Evolutionary conservation across 495 filamentous ascomycete genomes (phyloP).

Genomic region (Lentithecium fluviatile): DNA sequence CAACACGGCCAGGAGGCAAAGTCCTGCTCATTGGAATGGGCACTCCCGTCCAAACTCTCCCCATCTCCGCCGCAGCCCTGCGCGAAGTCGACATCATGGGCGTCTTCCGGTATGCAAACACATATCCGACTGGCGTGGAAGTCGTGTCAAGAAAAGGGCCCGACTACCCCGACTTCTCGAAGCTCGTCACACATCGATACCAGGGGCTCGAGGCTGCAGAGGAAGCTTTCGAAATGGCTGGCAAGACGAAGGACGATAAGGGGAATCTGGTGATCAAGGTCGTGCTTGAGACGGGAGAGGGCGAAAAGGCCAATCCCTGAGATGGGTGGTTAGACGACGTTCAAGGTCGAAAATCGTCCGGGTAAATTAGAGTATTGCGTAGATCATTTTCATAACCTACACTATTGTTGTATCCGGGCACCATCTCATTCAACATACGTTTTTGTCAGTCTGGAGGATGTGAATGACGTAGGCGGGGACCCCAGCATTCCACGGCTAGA

Average conservation of each 20-base stretch:
- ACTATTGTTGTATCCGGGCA: no score
- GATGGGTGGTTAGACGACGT: no score
- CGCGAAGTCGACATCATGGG: slow-evolving; percentile 89
- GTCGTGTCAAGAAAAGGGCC: slow-evolving; percentile 63
- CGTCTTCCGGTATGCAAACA: slow-evolving; percentile 89
- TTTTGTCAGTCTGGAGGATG: background rate
- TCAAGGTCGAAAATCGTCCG: no score
- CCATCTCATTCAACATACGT: no score
- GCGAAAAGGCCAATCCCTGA: slow-evolving; percentile 18
- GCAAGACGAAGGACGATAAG: slow-evolving; percentile 70
- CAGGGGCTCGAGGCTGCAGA: slow-evolving; percentile 63
- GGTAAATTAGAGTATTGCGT: no score
- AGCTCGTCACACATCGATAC: slow-evolving; percentile 76
- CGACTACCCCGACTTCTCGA: slow-evolving; percentile 60
- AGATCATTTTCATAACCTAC: no score
- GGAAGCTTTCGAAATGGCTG: slow-evolving; percentile 78
- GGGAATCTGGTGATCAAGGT: slow-evolving; percentile 84
- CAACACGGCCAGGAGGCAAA: slow-evolving; percentile 72
- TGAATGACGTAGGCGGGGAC: background rate
- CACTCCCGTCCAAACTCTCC: slow-evolving; percentile 82
- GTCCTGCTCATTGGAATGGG: slow-evolving; percentile 93
- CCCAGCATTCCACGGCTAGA: background rate
- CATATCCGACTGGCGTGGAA: slow-evolving; percentile 78
- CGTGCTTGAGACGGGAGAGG: slow-evolving; percentile 59
- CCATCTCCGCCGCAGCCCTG: slow-evolving; percentile 78